These are phyloP conservation scores for Trichosporon sp. DNA, from an alignment of 1,284 basidiomycete genomes.

Conservation along the genomic window DNA sequence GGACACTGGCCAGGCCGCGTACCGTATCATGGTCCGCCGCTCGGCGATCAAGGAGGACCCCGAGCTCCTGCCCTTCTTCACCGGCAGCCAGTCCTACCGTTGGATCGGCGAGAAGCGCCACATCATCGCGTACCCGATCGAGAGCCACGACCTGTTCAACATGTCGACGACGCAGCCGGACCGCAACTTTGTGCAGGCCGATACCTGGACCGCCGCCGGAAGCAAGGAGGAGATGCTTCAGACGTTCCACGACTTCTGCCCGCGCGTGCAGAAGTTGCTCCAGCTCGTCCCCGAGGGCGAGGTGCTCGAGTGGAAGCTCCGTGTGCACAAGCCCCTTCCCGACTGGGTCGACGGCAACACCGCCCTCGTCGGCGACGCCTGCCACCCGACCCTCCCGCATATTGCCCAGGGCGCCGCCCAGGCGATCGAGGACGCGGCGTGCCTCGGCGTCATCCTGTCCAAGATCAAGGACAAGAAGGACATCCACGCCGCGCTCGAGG, in stretches of 20 bases:
- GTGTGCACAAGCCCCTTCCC: conserved; percentile 50
- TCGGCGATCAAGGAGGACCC: conserved; percentile 50
- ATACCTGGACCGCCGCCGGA: conserved; percentile 53
- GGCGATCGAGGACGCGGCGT: conserved; percentile 55
- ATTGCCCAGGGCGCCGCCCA: conserved; percentile 55
- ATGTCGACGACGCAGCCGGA: conserved; percentile 55
- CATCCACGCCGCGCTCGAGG: conserved; percentile 45
- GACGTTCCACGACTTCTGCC: conserved; percentile 52
- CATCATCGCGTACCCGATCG: conserved; percentile 56
- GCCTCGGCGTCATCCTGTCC: conserved; percentile 50
- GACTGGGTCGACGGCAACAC: conserved; percentile 50
- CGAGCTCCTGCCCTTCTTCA: conserved; percentile 52
- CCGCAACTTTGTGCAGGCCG: conserved; percentile 47
- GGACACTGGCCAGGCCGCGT: conserved; percentile 57
- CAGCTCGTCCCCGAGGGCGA: conserved; percentile 50
- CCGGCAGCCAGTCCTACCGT: conserved; percentile 46
- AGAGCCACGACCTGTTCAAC: conserved; percentile 50
- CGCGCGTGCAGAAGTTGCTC: conserved; percentile 54
- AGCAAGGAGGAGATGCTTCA: conserved; percentile 51
- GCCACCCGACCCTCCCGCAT: conserved; percentile 52
- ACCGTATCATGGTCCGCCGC: conserved; percentile 54
- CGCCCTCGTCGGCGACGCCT: conserved; percentile 48
- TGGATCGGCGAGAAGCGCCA: conserved; percentile 56
- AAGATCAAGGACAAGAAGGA: conserved; percentile 48
- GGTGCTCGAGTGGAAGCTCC: conserved; percentile 55